phyloP scores from a whole-genome alignment of 768 basidiomycete genomes.

The Neoboletus magnificus region DNA sequence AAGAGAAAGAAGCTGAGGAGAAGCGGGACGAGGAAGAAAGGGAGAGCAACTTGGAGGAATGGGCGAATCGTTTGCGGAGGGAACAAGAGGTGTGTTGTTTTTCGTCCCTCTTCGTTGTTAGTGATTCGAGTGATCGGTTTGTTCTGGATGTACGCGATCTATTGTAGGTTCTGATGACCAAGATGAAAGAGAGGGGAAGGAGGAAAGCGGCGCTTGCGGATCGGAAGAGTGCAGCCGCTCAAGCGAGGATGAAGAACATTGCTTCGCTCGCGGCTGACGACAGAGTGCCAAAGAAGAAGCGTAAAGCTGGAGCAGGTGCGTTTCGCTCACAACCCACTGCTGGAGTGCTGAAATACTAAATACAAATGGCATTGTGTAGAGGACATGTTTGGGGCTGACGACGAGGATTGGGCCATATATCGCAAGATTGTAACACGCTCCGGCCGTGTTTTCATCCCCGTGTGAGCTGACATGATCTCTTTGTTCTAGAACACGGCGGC shows the following conservation, averaged over 20 bases:
- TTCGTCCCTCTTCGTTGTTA: not conserved
- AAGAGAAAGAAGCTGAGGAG: slow-evolving; percentile 59
- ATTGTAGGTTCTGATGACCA: slow-evolving; percentile 66
- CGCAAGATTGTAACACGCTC: slow-evolving; percentile 78
- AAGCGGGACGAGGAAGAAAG: slow-evolving; percentile 71
- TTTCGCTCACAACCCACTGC: not conserved
- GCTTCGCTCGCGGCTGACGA: slow-evolving; percentile 89
- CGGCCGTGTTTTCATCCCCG: not conserved
- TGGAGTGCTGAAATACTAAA: not conserved
- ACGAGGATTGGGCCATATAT: slow-evolving; percentile 97
- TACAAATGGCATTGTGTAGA: slow-evolving; percentile 44
- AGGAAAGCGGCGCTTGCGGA: slow-evolving; percentile 81
- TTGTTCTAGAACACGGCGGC: slow-evolving; percentile 57
- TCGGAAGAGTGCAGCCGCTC: slow-evolving; percentile 91
- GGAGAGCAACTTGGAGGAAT: slow-evolving; percentile 62
- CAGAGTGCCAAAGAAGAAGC: slow-evolving; percentile 76
- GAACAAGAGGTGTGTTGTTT: slow-evolving; percentile 71
- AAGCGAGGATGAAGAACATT: slow-evolving; percentile 95
- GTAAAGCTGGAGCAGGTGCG: slow-evolving; percentile 77
- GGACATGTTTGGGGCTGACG: slow-evolving; percentile 90
- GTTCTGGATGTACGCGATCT: not conserved
- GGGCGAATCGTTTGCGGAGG: slow-evolving; percentile 67
- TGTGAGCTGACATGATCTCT: not conserved
- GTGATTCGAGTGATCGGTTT: not conserved
- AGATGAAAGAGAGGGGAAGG: slow-evolving; percentile 81